phyloP scores from a whole-genome alignment of 2,329 filamentous ascomycete species.

The Furcasterigmium furcatum region DNA sequence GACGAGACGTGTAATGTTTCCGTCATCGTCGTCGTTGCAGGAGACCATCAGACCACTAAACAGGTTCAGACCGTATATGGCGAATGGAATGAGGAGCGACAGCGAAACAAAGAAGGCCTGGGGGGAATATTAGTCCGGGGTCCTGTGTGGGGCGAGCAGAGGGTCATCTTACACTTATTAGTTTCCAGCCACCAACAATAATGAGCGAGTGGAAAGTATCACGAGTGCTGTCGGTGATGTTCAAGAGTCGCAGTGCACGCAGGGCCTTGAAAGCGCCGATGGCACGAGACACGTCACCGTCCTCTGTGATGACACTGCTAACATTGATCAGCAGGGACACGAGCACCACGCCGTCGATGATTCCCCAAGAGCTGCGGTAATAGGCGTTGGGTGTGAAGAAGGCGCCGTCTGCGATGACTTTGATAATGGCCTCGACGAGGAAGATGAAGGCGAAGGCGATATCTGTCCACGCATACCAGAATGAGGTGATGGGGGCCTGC shows the following conservation, averaged over 20 bases:
- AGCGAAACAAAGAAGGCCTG: slow-evolving; percentile 87
- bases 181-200: slow-evolving; percentile 90
- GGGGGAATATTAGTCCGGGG: no score
- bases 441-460: slow-evolving; percentile 86
- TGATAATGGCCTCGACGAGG: slow-evolving; percentile 81
- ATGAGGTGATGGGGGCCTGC: slow-evolving; percentile 53
- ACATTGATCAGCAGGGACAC: slow-evolving; percentile 96
- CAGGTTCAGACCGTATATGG: slow-evolving; percentile 90
- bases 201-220: slow-evolving; percentile 97
- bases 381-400: slow-evolving; percentile 98
- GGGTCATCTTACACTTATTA: slow-evolving; percentile 75
- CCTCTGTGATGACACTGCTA: slow-evolving; percentile 73
- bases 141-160: no score
- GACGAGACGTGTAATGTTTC: slow-evolving; percentile 54
- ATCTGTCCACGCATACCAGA: slow-evolving; percentile 97
- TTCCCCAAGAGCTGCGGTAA: slow-evolving; percentile 92
- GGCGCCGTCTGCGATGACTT: slow-evolving; percentile 91
- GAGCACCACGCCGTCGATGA: slow-evolving; percentile 89
- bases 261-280: slow-evolving; percentile 97
- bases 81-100: slow-evolving; percentile 91
- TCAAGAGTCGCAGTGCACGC: slow-evolving; percentile 84
- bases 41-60: slow-evolving; percentile 77
- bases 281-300: slow-evolving; percentile 81
- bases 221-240: slow-evolving; percentile 92
- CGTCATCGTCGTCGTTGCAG: slow-evolving; percentile 71